Percentiles rank a stretch among this genome's conserved stretches.
Conservation (phyloP, 2,329 filamentous ascomycete species). For the Phialocephala sp. region DNA sequence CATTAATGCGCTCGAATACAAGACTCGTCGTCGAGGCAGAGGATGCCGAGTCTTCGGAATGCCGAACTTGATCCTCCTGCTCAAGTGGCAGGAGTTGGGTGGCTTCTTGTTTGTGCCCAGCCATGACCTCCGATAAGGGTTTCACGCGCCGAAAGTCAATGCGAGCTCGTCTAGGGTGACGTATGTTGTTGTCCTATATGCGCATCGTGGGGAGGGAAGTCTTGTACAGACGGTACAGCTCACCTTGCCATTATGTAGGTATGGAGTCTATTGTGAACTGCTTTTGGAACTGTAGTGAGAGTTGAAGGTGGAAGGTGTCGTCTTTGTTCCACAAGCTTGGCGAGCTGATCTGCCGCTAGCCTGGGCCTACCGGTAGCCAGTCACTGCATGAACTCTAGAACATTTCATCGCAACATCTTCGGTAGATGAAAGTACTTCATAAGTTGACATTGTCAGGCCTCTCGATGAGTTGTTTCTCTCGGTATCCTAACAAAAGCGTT, state of each 20-base stretch:
- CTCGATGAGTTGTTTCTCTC: no score
- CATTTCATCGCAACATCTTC: no score
- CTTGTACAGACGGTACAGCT: background rate
- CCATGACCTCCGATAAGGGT: slow-evolving; percentile 39
- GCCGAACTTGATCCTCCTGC: slow-evolving; percentile 27
- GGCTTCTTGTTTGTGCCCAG: slow-evolving; percentile 39
- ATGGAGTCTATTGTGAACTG: background rate
- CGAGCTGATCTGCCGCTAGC: background rate
- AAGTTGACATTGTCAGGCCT: no score
- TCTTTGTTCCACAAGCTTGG: background rate
- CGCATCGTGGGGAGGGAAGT: background rate
- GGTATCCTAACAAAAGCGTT: no score
- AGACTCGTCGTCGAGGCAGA: slow-evolving; percentile 84
- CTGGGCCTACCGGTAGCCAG: background rate
- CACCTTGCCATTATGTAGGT: background rate
- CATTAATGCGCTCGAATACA: slow-evolving; percentile 77
- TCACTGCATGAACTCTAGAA: background rate
- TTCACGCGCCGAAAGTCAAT: slow-evolving; percentile 32
- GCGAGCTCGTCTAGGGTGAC: slow-evolving; percentile 12
- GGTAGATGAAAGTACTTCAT: no score
- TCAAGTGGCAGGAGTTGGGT: slow-evolving; percentile 36
- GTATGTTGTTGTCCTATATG: background rate
- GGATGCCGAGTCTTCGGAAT: slow-evolving; percentile 60
- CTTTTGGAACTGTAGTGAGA: background rate
- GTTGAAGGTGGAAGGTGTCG: background rate